phyloP scores from a whole-genome alignment of 495 filamentous ascomycete genomes.

The Penicillium atrosanguineum region DNA sequence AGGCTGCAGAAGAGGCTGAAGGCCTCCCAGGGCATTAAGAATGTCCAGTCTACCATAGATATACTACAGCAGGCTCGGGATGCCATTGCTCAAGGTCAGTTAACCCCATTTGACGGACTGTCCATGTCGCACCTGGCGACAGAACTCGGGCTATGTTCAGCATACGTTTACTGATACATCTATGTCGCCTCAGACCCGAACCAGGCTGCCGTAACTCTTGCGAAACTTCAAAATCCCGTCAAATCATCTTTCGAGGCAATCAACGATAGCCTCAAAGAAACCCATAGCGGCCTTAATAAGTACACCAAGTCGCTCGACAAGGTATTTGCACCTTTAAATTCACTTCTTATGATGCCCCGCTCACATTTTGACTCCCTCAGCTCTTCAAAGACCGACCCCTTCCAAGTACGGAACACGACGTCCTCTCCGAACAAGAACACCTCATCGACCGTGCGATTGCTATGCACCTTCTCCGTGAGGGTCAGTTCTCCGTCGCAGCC shows the following conservation, averaged over 20 bases:
- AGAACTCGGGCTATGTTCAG: not conserved
- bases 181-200: slow-evolving; percentile 56
- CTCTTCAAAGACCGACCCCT: slow-evolving; percentile 76
- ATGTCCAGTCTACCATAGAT: slow-evolving; percentile 79
- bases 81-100: slow-evolving; percentile 61
- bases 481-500: slow-evolving; percentile 81
- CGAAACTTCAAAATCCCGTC: slow-evolving; percentile 79
- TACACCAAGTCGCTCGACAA: slow-evolving; percentile 83
- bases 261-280: slow-evolving; percentile 74
- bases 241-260: slow-evolving; percentile 74
- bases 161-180: not conserved
- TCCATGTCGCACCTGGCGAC: not conserved
- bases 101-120: not conserved
- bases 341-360: not conserved
- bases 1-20: slow-evolving; percentile 67
- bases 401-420: slow-evolving; percentile 74
- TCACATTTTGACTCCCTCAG: slow-evolving; percentile 31
- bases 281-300: slow-evolving; percentile 71
- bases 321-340: slow-evolving; percentile 37
- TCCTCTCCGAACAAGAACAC: slow-evolving; percentile 67
- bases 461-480: slow-evolving; percentile 94
- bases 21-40: slow-evolving; percentile 62
- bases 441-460: slow-evolving; percentile 90
- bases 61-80: slow-evolving; percentile 70
- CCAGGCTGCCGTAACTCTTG: slow-evolving; percentile 65